Percentiles rank a stretch among this genome's conserved stretches.
Evolutionary conservation across 208 protist genomes (phyloP).

Genomic region (Crithidia fasciculata): DNA sequence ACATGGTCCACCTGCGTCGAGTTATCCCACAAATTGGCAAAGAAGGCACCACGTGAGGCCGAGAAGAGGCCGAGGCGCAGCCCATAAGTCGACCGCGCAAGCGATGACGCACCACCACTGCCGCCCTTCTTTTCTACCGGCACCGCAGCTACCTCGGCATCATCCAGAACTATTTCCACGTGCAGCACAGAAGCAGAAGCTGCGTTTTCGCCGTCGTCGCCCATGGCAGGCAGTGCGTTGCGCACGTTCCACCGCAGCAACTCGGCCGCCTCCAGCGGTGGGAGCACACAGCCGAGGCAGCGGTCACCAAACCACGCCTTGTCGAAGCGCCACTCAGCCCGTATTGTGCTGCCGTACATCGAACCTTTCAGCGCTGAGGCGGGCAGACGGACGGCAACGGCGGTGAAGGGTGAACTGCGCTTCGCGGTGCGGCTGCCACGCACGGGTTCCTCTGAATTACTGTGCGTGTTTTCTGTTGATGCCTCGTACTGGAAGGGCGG

Average conservation of each 20-base stretch:
- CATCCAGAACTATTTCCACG: constrained; percentile 21
- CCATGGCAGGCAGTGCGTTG: constrained; percentile 17
- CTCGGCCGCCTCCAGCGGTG: constrained; percentile 37
- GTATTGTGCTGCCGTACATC: constrained; percentile 14
- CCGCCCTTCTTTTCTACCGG: not conserved
- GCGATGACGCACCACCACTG: not conserved
- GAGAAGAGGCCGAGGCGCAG: constrained; percentile 23
- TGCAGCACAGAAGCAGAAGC: constrained; percentile 3
- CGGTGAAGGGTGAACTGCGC: constrained; percentile 1
- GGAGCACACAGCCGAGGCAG: constrained; percentile 44
- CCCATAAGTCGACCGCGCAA: not conserved
- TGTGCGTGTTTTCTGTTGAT: not conserved
- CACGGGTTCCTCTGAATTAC: not conserved
- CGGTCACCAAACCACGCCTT: constrained; percentile 72
- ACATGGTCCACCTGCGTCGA: not conserved
- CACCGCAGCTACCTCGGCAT: not conserved
- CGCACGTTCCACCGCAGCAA: constrained; percentile 46
- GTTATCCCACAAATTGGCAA: constrained; percentile 13
- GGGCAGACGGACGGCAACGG: constrained; percentile 23
- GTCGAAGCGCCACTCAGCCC: constrained; percentile 40
- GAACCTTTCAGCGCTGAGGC: constrained; percentile 4
- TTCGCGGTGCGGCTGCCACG: not conserved
- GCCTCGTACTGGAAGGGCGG: constrained; percentile 39
- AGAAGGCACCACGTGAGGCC: constrained; percentile 10
- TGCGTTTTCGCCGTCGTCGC: not conserved